Base-by-base conservation (phyloP, 257 asterid species). In the Misopates orontium region DNA sequence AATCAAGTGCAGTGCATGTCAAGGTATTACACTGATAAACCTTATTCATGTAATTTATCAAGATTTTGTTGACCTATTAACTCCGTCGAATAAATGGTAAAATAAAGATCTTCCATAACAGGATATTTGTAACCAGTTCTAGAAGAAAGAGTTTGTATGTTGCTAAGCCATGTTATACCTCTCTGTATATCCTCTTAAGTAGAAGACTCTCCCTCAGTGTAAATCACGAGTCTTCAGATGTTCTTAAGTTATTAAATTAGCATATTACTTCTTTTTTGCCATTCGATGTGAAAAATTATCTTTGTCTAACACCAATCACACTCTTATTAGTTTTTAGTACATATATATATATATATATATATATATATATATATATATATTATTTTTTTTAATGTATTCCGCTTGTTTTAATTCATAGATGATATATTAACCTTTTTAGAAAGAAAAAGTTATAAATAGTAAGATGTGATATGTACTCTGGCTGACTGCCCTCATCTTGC, bases 1-100 rank as follows among this genome's bases (percentile, higher is more conserved):
- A 42, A 84, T 77, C 64, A 79, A 69, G 78, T 91, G 98, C 83
- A 71, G 71, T 78, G 74, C 72, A 60, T 91, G 98, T 70, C 80
- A 88, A 88, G 97, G 96, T 91, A 87, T 21, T 63, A 64, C 18
- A 48, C 16, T 56, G 36, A 50, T 63, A 62, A 53, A 32, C 64
- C 62, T 16, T 73, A 44, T 67, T 65, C 48, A 57, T 72, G 61
- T 69, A 59, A 41, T 36, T 39, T 18, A 18, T 53, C 13, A 14
- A 3, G 4, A 23, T 62, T 13, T 18, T 28, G 24, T 69, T 45
- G 21, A 53, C 28, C 22, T 14, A 28, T 8, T 36, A 20, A 16
- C 42, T 61, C 31, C 39, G 25, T 28, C 12, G 51, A 41, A 62
- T 41, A 36, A 39, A 55, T 18, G 31, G 7, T 28, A 32, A 67